A percentile compares a stretch with the other conserved stretches of the same genome.
Conservation (phyloP, 148 eudicot genomes). For the Bassia scoparia region DNA sequence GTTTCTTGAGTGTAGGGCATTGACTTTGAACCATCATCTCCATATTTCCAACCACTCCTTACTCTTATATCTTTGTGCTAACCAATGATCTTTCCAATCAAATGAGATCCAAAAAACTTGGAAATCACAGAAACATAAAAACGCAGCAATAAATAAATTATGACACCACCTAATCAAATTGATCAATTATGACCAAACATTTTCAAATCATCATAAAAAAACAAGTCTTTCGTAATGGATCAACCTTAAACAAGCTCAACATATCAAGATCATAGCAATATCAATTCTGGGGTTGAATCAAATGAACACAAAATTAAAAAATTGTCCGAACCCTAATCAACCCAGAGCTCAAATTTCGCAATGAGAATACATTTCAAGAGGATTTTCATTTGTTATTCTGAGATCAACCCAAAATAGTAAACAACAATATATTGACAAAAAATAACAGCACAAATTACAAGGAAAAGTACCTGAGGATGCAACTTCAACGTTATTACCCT, state of each 20-base stretch:
- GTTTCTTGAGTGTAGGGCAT: conserved; percentile 62
- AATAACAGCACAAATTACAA: conserved; percentile 7
- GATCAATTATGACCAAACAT: background rate
- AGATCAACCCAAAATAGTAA: conserved; percentile 12
- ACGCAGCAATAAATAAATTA: background rate
- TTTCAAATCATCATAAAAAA: background rate
- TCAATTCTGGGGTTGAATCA: background rate
- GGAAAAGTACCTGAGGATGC: conserved; percentile 1
- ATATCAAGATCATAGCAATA: conserved; percentile 7
- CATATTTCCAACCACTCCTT: conserved; percentile 28
- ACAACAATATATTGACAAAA: background rate
- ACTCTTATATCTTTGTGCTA: conserved; percentile 49
- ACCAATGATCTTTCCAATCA: conserved; percentile 32
- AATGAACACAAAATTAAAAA: background rate
- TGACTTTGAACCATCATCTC: conserved; percentile 44
- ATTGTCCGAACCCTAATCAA: conserved; percentile 19
- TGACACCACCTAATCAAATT: background rate
- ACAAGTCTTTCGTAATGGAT: background rate
- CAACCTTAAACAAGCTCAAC: conserved; percentile 10
- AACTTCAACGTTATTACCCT: conserved; percentile 13
- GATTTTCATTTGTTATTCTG: background rate
- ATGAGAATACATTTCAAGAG: background rate
- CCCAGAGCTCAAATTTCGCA: background rate
- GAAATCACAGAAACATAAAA: background rate
- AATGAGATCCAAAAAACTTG: conserved; percentile 23